Percentiles rank a stretch among this genome's conserved stretches.
Conservation (phyloP, 2,329 filamentous ascomycete genomes). For the Fusarium nisikadoi region DNA sequence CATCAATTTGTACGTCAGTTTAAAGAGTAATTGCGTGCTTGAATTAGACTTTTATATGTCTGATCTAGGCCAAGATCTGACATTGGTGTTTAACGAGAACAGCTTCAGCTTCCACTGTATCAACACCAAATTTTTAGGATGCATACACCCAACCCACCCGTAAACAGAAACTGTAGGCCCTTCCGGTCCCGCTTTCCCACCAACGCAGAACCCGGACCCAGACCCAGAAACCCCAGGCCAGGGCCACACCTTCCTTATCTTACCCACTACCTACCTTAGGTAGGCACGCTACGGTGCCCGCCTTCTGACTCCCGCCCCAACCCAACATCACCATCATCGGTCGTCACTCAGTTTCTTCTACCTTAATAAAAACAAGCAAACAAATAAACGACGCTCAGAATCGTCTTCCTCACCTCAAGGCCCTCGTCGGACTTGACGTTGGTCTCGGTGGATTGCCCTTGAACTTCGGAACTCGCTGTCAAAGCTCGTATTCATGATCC, state of each 20-base stretch:
- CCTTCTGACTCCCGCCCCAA: constrained; percentile 27
- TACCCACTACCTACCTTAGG: constrained; percentile 9
- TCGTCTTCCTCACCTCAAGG: constrained; percentile 17
- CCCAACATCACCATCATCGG: constrained; percentile 24
- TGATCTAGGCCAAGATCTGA: not conserved
- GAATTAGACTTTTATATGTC: not conserved
- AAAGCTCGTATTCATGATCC: constrained; percentile 27
- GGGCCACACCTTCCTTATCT: constrained; percentile 25
- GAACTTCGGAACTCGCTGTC: constrained; percentile 17
- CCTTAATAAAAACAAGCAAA: constrained; percentile 16
- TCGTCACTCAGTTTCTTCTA: constrained; percentile 16
- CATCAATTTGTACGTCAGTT: not conserved
- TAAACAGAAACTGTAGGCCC: not conserved
- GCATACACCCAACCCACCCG: constrained; percentile 4
- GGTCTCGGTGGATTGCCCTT: constrained; percentile 36
- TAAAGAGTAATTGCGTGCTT: not conserved
- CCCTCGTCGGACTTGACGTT: constrained; percentile 26
- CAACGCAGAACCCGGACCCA: constrained; percentile 7
- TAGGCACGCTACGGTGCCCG: not conserved
- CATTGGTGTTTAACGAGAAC: not conserved
- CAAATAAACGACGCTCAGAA: not conserved
- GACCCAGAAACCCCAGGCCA: constrained; percentile 1
- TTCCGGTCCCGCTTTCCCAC: constrained; percentile 43
- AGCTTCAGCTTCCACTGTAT: constrained; percentile 4
- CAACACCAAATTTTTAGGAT: constrained; percentile 17